Conservation (phyloP, 2,329 filamentous ascomycete genomes). For the Ophiostoma angusticollis region DNA sequence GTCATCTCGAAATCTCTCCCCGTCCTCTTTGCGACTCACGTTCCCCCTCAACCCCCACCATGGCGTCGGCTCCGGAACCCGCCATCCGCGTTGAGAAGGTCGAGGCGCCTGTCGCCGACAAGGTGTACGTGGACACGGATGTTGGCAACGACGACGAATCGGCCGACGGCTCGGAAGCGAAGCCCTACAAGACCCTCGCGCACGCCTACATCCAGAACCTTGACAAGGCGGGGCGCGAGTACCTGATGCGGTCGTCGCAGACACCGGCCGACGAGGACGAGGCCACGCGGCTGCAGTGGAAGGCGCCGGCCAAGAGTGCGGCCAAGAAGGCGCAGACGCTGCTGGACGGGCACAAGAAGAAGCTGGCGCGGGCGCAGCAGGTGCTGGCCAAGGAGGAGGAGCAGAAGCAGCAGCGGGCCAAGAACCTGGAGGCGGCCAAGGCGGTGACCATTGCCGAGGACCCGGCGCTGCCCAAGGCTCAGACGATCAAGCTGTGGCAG, state of each 20-base stretch:
- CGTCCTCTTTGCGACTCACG: too few relatives aligned
- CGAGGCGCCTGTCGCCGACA: constrained; percentile 20
- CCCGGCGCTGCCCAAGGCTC: constrained; percentile 58
- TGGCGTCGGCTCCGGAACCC: constrained; percentile 28
- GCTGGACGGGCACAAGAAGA: constrained; percentile 68
- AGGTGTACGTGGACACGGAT: constrained; percentile 70
- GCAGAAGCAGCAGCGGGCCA: constrained; percentile 56
- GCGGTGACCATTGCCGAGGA: constrained; percentile 62
- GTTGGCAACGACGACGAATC: constrained; percentile 57
- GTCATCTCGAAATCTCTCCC: too few relatives aligned
- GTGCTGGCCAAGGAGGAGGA: constrained; percentile 58
- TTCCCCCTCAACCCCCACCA: not conserved
- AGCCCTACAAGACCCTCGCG: constrained; percentile 71
- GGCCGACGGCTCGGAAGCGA: constrained; percentile 54
- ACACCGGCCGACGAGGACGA: constrained; percentile 48
- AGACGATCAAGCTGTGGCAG: constrained; percentile 54
- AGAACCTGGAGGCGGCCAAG: constrained; percentile 67
- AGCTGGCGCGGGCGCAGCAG: constrained; percentile 66
- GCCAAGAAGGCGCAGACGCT: constrained; percentile 72
- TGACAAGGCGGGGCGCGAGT: constrained; percentile 43
- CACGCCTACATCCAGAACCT: constrained; percentile 64
- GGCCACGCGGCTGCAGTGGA: constrained; percentile 56
- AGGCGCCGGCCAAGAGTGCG: constrained; percentile 69
- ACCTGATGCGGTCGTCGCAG: constrained; percentile 55
- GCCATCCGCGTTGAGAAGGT: constrained; percentile 33